phyloP scores from a whole-genome alignment of 441 rosid species.

The Adansonia gregorii region DNA sequence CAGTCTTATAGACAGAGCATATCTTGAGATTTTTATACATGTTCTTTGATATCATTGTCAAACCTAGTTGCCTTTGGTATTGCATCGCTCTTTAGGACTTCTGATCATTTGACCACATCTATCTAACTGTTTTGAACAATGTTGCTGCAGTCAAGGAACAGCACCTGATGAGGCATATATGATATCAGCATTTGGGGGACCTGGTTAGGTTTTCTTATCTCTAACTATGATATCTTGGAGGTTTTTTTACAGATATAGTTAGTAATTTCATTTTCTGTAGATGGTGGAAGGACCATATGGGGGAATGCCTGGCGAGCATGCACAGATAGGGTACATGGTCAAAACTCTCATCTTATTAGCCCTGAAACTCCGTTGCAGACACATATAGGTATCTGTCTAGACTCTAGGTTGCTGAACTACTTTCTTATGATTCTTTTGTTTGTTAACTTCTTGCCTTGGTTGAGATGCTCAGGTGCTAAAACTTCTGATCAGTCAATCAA shows the following conservation, averaged over 20 bases:
- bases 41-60: slow-evolving; percentile 9
- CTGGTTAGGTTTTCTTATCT: slow-evolving; percentile 54
- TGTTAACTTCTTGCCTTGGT: slow-evolving; percentile 24
- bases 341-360: slow-evolving; percentile 48
- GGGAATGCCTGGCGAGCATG: slow-evolving; percentile 81
- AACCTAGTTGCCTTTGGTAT: slow-evolving; percentile 2
- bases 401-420: not conserved
- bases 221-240: slow-evolving; percentile 13
- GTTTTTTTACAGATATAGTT: slow-evolving; percentile 23
- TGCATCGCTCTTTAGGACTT: not conserved
- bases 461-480: slow-evolving; percentile 45
- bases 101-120: slow-evolving; percentile 6
- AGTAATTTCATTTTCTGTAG: slow-evolving; percentile 45
- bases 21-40: not conserved
- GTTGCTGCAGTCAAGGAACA: slow-evolving; percentile 78
- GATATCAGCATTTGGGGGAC: slow-evolving; percentile 97
- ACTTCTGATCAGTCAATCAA: slow-evolving; percentile 60
- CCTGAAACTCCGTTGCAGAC: slow-evolving; percentile 78
- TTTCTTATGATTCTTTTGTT: slow-evolving; percentile 19
- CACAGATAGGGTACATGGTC: slow-evolving; percentile 65
- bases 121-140: slow-evolving; percentile 30
- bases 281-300: slow-evolving; percentile 86
- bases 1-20: too few species aligned
- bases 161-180: slow-evolving; percentile 96
- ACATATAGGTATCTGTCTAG: slow-evolving; percentile 58